Evolutionary conservation across 371 early-diverging fungal species (phyloP).

Genomic region (Thermomucor indicae-seudaticae): DNA sequence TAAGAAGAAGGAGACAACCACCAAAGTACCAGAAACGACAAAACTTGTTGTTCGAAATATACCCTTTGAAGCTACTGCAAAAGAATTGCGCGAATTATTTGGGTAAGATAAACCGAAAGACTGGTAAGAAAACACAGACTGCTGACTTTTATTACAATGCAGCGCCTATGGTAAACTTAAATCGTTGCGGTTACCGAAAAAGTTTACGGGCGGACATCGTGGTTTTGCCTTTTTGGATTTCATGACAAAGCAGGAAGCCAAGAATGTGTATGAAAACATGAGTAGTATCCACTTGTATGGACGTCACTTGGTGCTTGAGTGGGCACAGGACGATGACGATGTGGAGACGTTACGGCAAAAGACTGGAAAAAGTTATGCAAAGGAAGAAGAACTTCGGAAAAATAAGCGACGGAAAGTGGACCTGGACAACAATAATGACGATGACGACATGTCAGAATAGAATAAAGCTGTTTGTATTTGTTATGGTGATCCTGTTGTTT

Average conservation of each 20-base stretch:
- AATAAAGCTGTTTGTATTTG: too few species aligned
- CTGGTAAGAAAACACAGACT: too few species aligned
- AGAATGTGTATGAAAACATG: constrained; percentile 86
- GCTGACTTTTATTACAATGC: background rate
- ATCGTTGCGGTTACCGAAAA: constrained; percentile 93
- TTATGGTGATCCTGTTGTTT: too few species aligned
- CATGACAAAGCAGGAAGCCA: constrained; percentile 90
- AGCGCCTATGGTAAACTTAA: constrained; percentile 92
- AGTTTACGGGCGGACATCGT: constrained; percentile 92
- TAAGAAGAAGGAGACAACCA: constrained; percentile 30
- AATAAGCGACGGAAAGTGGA: constrained; percentile 54
- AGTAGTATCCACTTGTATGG: constrained; percentile 97
- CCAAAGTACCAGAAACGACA: constrained; percentile 47
- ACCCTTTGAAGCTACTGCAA: constrained; percentile 97
- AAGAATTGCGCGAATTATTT: constrained; percentile 92
- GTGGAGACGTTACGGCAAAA: constrained; percentile 66
- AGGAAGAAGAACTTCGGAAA: constrained; percentile 45
- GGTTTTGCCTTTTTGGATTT: constrained; percentile 99
- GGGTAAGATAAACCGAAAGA: constrained; percentile 35
- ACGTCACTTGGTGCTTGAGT: constrained; percentile 95
- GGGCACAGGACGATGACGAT: constrained; percentile 82
- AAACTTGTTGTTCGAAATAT: constrained; percentile 97
- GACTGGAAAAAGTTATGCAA: constrained; percentile 59
- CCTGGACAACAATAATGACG: too few species aligned
- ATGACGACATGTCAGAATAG: too few species aligned